Evolutionary conservation across 1,284 basidiomycete species (phyloP), one percentile per base, ranked within the genome.

Genomic region (Austroboletus novae-zelandiae): DNA sequence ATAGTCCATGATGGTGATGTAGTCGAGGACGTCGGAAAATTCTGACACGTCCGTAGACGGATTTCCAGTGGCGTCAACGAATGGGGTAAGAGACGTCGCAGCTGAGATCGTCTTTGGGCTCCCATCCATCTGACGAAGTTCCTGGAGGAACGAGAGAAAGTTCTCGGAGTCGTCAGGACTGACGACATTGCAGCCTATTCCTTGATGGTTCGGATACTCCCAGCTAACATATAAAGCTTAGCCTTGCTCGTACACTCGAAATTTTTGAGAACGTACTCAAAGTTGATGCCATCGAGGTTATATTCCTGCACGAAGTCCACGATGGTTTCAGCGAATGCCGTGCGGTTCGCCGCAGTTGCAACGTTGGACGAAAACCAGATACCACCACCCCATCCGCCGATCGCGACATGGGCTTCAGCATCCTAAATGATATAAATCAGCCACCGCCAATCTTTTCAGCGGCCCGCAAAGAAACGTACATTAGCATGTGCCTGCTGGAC

Each of bases 371-470:
- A 93, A 69, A 84, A 94, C 69, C 69, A 83, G 36, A 60, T 82
- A 76, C 36, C 76, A 69, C 2, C 90, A 91, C 68, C 81, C 91
- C 90, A 94, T 30, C 92, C 92, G 45, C 91, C 91, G 48, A 94
- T 74, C 18, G 86, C 84, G 25, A 92, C 70, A 47, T 83, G 72
- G 15, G 39, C 32, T 7, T 18, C 34, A 14, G 50, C 47, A 20
- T 27, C 27, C 49, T 50, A 35, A 23, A 14, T 36, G n/a, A 27
- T 4, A 39, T 11, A 9, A 20, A 14, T 32, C 8, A 27, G 27
- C 27, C 27, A 27, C 27, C 9, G 43, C 20, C 17, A 29, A 23
- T 15, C 4, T 17, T 20, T 29, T 15, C 17, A 30, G 20, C 35
- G 15, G 11, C 13, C 5, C 1, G 5, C 4, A 36, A 10, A 23